These are phyloP conservation scores for Nemania sp. DNA, from an alignment of 2,329 filamentous ascomycete species.

Conservation along the genomic window DNA sequence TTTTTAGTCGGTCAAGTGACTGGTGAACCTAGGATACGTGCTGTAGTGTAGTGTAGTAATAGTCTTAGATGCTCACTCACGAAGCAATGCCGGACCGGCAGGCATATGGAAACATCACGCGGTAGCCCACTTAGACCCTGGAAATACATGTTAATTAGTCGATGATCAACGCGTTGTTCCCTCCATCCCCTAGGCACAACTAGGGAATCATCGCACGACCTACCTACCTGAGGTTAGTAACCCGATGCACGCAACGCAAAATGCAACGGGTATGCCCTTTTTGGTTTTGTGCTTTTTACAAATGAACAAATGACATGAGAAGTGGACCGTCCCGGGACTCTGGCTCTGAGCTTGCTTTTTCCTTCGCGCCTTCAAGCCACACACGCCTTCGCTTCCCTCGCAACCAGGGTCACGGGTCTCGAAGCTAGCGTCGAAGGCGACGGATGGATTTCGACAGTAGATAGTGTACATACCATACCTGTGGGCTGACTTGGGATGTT, in stretches of 20 bases:
- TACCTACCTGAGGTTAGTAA: slow-evolving; percentile 43
- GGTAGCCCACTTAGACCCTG: slow-evolving; percentile 35
- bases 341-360: slow-evolving; percentile 45
- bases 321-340: slow-evolving; percentile 38
- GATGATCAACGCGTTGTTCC: slow-evolving; percentile 30
- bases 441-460: background rate
- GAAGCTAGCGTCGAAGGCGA: background rate
- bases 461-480: background rate
- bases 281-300: slow-evolving; percentile 35
- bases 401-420: slow-evolving; percentile 33
- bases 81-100: slow-evolving; percentile 34
- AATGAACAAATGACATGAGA: slow-evolving; percentile 43
- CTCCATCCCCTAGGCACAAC: slow-evolving; percentile 29
- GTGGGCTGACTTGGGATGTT: slow-evolving; percentile 27
- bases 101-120: slow-evolving; percentile 34
- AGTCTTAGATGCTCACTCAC: slow-evolving; percentile 5
- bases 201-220: slow-evolving; percentile 45
- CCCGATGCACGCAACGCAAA: slow-evolving; percentile 50
- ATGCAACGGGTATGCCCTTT: slow-evolving; percentile 45
- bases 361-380: slow-evolving; percentile 31
- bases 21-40: slow-evolving; percentile 9
- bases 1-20: slow-evolving; percentile 36
- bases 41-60: slow-evolving; percentile 22
- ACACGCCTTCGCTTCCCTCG: slow-evolving; percentile 36
- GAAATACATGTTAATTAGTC: slow-evolving; percentile 30